phyloP scores from a whole-genome alignment of 345 rosid genomes.

The Isatis tinctoria region DNA sequence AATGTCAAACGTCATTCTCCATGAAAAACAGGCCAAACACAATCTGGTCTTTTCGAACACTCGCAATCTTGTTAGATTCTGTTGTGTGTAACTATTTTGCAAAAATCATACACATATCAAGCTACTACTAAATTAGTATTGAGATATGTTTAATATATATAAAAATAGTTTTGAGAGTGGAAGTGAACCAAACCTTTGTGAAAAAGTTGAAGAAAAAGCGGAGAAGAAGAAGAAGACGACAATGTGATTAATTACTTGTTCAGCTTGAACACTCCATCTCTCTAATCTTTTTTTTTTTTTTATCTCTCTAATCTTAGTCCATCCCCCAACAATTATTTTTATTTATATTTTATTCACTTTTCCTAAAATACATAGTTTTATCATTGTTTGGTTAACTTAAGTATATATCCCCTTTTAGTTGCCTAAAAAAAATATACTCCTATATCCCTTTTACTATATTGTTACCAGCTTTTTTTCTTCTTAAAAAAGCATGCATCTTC shows the following conservation, averaged over 20 bases:
- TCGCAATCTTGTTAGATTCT: conserved; percentile 18
- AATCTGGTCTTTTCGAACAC: conserved; percentile 1
- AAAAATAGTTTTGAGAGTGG: conserved; percentile 4
- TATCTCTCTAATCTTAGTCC: not conserved
- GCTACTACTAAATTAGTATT: not conserved
- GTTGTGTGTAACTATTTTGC: conserved; percentile 2
- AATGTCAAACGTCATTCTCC: conserved; percentile 21
- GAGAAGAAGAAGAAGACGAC: conserved; percentile 5
- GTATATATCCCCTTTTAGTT: too few relatives aligned
- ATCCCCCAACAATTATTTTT: not conserved
- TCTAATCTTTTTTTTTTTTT: too few relatives aligned
- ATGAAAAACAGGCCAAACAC: conserved; percentile 15
- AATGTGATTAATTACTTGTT: conserved; percentile 20
- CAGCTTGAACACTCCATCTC: conserved; percentile 12
- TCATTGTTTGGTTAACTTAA: not conserved
- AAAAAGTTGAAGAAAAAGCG: conserved; percentile 12
- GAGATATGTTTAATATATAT: not conserved
- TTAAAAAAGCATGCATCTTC: not conserved
- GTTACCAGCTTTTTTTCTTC: not conserved
- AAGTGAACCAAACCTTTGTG: conserved; percentile 27
- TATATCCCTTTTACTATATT: not conserved
- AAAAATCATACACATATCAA: not conserved
- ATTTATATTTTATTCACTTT: not conserved
- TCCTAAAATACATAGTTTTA: not conserved
- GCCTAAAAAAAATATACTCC: too few relatives aligned